phyloP scores from a whole-genome alignment of 2,329 filamentous ascomycete genomes.

The Sporothrix mexicana region DNA sequence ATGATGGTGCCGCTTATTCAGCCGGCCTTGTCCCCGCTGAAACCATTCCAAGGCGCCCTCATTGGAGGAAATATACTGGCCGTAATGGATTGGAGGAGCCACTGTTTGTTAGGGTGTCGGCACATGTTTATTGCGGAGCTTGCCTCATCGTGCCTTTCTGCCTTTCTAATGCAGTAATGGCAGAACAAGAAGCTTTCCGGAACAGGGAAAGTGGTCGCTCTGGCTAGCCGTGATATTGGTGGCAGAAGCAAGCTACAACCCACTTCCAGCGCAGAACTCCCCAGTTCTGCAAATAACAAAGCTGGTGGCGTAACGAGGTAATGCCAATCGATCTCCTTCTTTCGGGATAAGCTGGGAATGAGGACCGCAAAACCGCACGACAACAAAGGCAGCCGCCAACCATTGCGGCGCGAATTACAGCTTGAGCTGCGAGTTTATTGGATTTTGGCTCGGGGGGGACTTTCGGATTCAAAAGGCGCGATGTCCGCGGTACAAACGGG shows the following conservation, averaged over 20 bases:
- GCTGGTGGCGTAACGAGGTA: not conserved
- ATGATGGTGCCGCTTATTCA: slow-evolving; percentile 26
- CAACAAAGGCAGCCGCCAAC: not conserved
- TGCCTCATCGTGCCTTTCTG: not conserved
- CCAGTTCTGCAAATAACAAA: not conserved
- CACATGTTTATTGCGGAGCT: slow-evolving; percentile 23
- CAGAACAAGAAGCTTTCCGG: not conserved
- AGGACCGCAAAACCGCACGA: not conserved
- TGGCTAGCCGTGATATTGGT: not conserved
- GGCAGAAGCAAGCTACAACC: not conserved
- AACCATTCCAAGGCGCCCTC: not conserved
- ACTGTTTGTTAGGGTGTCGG: slow-evolving; percentile 16
- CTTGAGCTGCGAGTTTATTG: not conserved
- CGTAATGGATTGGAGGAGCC: slow-evolving; percentile 3
- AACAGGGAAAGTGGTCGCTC: slow-evolving; percentile 2
- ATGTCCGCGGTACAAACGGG: not conserved
- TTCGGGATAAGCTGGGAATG: not conserved
- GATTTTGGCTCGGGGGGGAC: not conserved
- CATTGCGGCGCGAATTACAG: not conserved
- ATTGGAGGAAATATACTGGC: slow-evolving; percentile 27
- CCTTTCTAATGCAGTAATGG: not conserved
- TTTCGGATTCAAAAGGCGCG: not conserved
- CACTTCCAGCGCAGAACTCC: slow-evolving; percentile 19
- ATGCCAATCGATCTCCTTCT: not conserved
- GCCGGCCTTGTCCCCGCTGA: not conserved